Conservation (phyloP, 2,329 filamentous ascomycete species). For the Alternaria sp. region DNA sequence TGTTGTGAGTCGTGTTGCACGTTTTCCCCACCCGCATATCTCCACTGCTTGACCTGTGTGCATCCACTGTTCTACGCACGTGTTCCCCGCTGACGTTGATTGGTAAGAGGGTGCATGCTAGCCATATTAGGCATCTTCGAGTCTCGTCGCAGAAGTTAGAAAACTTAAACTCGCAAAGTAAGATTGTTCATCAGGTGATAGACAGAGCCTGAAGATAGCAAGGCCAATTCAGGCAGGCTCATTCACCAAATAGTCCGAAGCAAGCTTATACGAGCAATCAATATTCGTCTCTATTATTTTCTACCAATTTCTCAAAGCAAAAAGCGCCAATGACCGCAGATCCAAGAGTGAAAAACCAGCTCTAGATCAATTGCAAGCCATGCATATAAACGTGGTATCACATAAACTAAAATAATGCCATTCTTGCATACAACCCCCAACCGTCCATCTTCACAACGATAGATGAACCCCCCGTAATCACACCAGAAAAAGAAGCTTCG, state of each 20-base stretch:
- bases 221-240: not conserved
- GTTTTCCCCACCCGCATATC: not conserved
- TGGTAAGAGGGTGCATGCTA: not conserved
- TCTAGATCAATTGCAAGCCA: not conserved
- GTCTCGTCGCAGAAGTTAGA: not conserved
- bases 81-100: not conserved
- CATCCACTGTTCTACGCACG: not conserved
- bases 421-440: not conserved
- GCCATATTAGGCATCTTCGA: not conserved
- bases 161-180: not conserved
- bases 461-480: not conserved
- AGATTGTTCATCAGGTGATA: not conserved
- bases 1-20: not conserved
- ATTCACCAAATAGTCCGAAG: not conserved
- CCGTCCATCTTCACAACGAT: not conserved
- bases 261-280: not conserved
- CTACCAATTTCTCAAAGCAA: not conserved
- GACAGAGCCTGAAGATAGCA: not conserved
- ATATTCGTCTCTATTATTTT: not conserved
- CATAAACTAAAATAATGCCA: not conserved
- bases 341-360: not conserved
- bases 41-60: not conserved
- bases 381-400: not conserved
- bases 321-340: not conserved
- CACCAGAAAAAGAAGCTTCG: not conserved